Conservation (phyloP, 2,329 filamentous ascomycete genomes). For the Dactylellina parvicollis region DNA sequence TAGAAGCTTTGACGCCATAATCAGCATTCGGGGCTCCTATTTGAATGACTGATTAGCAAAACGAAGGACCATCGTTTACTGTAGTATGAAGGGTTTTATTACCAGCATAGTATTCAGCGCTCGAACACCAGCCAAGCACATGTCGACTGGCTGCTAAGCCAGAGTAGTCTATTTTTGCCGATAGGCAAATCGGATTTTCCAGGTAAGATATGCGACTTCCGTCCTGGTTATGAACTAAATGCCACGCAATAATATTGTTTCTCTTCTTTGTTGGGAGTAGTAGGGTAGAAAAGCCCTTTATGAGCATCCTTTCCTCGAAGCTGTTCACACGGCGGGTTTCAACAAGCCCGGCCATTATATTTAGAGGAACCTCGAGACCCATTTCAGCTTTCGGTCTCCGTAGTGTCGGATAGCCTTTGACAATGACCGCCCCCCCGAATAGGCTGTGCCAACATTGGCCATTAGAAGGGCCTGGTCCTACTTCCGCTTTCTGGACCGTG, state of each 20-base stretch:
- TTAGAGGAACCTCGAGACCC: conserved; percentile 55
- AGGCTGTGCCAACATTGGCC: conserved; percentile 33
- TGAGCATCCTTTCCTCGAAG: conserved; percentile 43
- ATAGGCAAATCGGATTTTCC: conserved; percentile 17
- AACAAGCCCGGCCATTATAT: conserved; percentile 54
- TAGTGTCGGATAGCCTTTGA: conserved; percentile 35
- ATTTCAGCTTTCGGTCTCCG: not conserved
- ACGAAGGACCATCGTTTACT: not conserved
- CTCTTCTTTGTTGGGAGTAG: conserved; percentile 30
- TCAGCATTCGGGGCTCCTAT: conserved; percentile 15
- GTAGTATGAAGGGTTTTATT: not conserved
- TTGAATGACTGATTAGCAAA: not conserved
- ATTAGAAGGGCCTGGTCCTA: not conserved
- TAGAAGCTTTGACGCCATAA: conserved; percentile 7
- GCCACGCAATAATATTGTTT: conserved; percentile 52
- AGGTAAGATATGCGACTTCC: conserved; percentile 20
- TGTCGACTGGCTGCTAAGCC: conserved; percentile 15
- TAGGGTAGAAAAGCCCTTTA: conserved; percentile 55
- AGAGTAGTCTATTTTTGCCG: conserved; percentile 5
- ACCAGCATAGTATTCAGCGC: conserved; percentile 35
- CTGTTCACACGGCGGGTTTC: not conserved
- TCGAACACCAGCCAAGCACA: conserved; percentile 52
- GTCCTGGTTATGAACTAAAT: conserved; percentile 36
- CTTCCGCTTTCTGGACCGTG: conserved; percentile 2
- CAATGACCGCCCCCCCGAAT: conserved; percentile 36